Conservation (phyloP, 148 eudicot species). For the Diospyros kaki region DNA sequence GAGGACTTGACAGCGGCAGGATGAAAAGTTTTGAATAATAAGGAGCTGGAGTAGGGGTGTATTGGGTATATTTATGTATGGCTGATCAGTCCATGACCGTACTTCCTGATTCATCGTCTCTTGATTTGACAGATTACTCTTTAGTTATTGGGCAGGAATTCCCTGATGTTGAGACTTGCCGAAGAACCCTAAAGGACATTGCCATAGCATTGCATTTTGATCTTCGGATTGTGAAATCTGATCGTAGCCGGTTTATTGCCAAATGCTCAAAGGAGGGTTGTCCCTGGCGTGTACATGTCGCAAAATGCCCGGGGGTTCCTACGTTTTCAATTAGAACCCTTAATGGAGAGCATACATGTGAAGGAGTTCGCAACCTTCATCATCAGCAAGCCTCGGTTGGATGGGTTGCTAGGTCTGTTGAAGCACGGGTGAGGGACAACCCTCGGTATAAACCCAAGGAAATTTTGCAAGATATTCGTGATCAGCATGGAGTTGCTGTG, state of each 20-base stretch:
- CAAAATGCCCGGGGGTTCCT: constrained; percentile 74
- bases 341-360: constrained; percentile 84
- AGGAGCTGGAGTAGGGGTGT: constrained; percentile 8
- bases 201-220: constrained; percentile 94
- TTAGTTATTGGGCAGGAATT: constrained; percentile 82
- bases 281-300: constrained; percentile 96
- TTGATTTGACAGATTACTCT: constrained; percentile 41
- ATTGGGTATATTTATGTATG: constrained; percentile 25
- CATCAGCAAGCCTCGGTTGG: constrained; percentile 98
- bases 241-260: constrained; percentile 93
- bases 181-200: constrained; percentile 75
- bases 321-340: constrained; percentile 86
- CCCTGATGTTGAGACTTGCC: constrained; percentile 88
- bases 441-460: constrained; percentile 96
- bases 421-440: constrained; percentile 70
- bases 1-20: background rate
- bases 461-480: constrained; percentile 88
- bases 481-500: constrained; percentile 97
- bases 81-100: constrained; percentile 32
- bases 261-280: constrained; percentile 92
- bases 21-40: constrained; percentile 14
- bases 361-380: constrained; percentile 75
- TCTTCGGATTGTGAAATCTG: constrained; percentile 90
- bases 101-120: constrained; percentile 30
- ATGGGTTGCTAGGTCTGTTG: constrained; percentile 98